These are phyloP conservation scores for Puccinia novopanici DNA, from an alignment of 1,284 basidiomycete genomes.

Conservation along the genomic window DNA sequence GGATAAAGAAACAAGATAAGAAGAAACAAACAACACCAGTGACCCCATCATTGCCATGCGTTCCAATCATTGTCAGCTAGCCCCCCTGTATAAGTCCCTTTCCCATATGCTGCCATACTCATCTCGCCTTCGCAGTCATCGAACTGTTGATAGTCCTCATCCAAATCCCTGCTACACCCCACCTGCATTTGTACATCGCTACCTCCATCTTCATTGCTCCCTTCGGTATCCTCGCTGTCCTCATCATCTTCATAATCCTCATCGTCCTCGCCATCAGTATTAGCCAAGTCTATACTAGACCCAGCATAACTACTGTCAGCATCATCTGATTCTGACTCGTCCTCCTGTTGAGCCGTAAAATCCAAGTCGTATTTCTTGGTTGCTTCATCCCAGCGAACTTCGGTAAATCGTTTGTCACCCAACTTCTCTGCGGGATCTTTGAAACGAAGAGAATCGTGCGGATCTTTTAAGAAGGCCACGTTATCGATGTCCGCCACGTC, in stretches of 20 bases:
- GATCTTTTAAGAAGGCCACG: not conserved
- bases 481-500: not conserved
- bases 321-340: not conserved
- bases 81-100: not conserved
- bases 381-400: not conserved
- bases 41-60: not conserved
- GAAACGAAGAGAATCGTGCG: not conserved
- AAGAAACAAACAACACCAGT: too few relatives aligned
- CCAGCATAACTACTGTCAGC: not conserved
- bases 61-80: not conserved
- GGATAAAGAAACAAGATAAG: too few relatives aligned
- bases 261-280: not conserved
- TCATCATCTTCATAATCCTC: not conserved
- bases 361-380: not conserved
- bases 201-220: not conserved
- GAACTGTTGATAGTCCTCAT: too few relatives aligned
- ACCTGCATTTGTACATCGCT: not conserved
- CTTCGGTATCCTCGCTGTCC: too few relatives aligned
- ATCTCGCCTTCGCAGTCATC: too few relatives aligned
- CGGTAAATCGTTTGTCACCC: not conserved
- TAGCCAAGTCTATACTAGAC: too few relatives aligned
- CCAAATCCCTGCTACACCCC: too few relatives aligned
- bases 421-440: not conserved
- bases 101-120: not conserved
- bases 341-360: not conserved